These are phyloP conservation scores for Chlamydomonas schloesseri DNA, from an alignment of 139 green algal species.

Conservation along the genomic window DNA sequence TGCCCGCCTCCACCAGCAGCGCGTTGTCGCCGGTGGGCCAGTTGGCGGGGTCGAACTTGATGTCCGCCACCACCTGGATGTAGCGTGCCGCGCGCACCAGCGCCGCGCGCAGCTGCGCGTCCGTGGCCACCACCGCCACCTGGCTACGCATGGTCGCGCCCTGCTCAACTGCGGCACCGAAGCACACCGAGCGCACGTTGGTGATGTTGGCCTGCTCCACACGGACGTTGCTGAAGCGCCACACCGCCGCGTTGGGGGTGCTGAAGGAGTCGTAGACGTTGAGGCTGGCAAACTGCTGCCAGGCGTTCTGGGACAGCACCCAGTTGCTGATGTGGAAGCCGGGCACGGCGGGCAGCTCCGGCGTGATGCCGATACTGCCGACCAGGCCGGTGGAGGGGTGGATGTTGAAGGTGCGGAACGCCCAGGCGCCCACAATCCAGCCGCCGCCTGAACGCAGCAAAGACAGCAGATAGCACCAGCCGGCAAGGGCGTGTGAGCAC, in stretches of 20 bases:
- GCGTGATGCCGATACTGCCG: no score
- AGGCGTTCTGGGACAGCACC: not conserved
- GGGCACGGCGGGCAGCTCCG: no score
- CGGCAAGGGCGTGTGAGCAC: no score
- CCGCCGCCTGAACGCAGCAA: not conserved
- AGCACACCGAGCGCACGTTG: constrained; percentile 12
- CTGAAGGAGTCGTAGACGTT: not conserved
- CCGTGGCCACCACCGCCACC: not conserved
- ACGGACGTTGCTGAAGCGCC: not conserved
- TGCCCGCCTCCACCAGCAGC: not conserved
- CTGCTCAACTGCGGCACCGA: constrained; percentile 17
- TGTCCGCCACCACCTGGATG: constrained; percentile 32
- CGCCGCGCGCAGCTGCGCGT: constrained; percentile 21
- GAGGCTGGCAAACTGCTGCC: not conserved
- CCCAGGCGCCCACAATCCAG: not conserved
- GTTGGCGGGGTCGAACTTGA: not conserved
- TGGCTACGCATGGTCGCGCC: not conserved
- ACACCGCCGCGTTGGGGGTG: not conserved
- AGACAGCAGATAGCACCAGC: no score
- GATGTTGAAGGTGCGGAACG: not conserved
- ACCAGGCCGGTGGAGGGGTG: no score
- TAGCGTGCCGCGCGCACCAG: not conserved
- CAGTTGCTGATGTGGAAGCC: not conserved
- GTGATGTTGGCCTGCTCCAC: constrained; percentile 6
- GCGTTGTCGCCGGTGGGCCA: constrained; percentile 4